Base-by-base conservation (phyloP, 345 rosid species). In the Melaleuca alternifolia region DNA sequence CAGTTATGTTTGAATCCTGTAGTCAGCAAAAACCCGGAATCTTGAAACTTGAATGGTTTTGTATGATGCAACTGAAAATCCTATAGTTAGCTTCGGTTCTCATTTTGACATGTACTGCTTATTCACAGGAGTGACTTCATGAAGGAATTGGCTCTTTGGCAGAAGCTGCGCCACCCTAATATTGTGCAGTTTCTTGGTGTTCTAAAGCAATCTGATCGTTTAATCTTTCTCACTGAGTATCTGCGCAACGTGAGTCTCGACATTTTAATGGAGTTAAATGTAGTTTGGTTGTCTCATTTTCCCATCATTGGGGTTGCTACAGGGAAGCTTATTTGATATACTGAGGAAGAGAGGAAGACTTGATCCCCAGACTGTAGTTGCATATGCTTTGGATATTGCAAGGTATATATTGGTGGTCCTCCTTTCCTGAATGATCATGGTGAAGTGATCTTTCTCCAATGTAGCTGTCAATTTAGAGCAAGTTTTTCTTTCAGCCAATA, bases 171-270 rank as follows among this genome's bases (percentile, higher is more conserved):
- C 83, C 96, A 93, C 87, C 96, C 96, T 46, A 94, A 94, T 87
- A 94, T 94, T 62, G 95, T 93, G 86, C 95, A 94, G 89, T 94
- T 94, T 92, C 93, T 94, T 61, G 96, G 96, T 62, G 95, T 93
- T 85, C 86, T 94, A 37, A 94, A 92, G 91, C 90, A 89, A 85
- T 86, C 92, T 48, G 93, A 91, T 65, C 94, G 93, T 50, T 89
- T 93, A 85, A 91, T 94, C 86, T 94, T 94, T 88, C 92, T 94
- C 26, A 92, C 93, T 0, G 96, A 94, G 88, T 94, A 92, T 89
- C 95, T 94, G 52, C 83, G 92, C 88, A 90, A 94, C 86, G 96
- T 94, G 87, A 89, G 93, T 90, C 62, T 87, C 86, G 26, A 46
- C 51, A 48, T 46, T 51, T 77, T 48, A 82, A 61, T 21, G 33